Evolutionary conservation across 768 basidiomycete genomes (phyloP).

Genomic region (Lentinula detonsa): DNA sequence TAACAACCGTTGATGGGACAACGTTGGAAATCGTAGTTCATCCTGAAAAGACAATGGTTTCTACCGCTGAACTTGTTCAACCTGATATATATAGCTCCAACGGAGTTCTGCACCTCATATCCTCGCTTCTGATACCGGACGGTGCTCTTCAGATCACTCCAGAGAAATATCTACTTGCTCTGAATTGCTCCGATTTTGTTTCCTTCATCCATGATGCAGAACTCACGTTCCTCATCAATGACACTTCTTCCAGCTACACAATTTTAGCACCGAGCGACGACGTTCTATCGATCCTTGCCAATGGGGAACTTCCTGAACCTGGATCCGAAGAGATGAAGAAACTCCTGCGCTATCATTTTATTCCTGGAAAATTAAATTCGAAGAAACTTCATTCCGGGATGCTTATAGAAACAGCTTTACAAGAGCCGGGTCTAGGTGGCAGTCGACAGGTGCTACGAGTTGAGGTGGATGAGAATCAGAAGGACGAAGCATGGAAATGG

Average conservation of each 20-base stretch:
- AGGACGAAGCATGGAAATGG: constrained; percentile 38
- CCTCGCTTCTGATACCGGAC: constrained; percentile 72
- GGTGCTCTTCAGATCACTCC: constrained; percentile 78
- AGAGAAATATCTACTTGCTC: constrained; percentile 89
- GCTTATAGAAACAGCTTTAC: constrained; percentile 75
- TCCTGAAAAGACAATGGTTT: constrained; percentile 48
- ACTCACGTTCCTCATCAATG: constrained; percentile 64
- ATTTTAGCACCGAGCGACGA: constrained; percentile 92
- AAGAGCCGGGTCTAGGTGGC: constrained; percentile 62
- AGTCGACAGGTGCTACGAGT: constrained; percentile 68
- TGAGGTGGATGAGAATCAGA: constrained; percentile 50
- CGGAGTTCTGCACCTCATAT: constrained; percentile 89
- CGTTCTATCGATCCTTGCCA: constrained; percentile 55
- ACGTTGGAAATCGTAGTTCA: constrained; percentile 55
- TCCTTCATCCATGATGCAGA: constrained; percentile 81
- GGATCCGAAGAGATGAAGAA: constrained; percentile 69
- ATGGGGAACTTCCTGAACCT: constrained; percentile 50
- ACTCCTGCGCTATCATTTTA: constrained; percentile 83
- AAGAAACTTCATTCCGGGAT: constrained; percentile 67
- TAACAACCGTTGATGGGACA: constrained; percentile 65
- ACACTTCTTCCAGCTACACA: constrained; percentile 66
- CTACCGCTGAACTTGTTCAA: constrained; percentile 55
- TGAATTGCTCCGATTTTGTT: constrained; percentile 90
- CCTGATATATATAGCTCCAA: constrained; percentile 91
- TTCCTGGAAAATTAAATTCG: constrained; percentile 73